Conservation (phyloP, 352 stramenopile species). For the Phytophthora quininea region DNA sequence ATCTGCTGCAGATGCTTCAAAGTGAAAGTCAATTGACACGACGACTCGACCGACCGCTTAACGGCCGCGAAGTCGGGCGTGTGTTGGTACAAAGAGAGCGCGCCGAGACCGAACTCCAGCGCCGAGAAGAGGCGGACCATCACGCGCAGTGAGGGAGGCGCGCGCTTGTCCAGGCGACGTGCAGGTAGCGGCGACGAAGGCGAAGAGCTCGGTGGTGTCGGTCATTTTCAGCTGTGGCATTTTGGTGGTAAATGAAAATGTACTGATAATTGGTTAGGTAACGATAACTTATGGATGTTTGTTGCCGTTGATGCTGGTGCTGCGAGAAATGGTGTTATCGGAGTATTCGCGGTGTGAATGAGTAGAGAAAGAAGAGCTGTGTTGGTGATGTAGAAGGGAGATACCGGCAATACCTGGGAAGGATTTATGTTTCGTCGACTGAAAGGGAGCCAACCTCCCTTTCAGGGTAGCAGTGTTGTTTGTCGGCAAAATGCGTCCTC, state of each 20-base stretch:
- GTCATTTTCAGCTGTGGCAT: conserved; percentile 5
- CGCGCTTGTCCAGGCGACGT: conserved; percentile 40
- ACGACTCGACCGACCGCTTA: conserved; percentile 74
- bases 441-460: too few relatives aligned
- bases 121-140: conserved; percentile 69
- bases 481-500: conserved; percentile 40
- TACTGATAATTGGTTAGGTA: too few relatives aligned
- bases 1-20: conserved; percentile 64
- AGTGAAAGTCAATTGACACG: conserved; percentile 62
- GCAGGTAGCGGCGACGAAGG: neutral
- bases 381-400: too few relatives aligned
- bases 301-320: too few relatives aligned
- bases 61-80: conserved; percentile 65
- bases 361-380: too few relatives aligned
- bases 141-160: conserved; percentile 46
- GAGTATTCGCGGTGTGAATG: too few relatives aligned
- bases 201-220: neutral
- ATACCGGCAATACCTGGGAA: too few relatives aligned
- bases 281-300: too few relatives aligned
- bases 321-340: too few relatives aligned
- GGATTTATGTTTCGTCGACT: too few relatives aligned
- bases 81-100: conserved; percentile 75
- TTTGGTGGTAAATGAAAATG: neutral
- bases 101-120: conserved; percentile 73
- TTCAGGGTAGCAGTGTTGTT: neutral